Evolutionary conservation across 78 protist genomes (phyloP), one percentile per base, ranked within the genome.

Genomic region (Creolimax fragrantissima): DNA sequence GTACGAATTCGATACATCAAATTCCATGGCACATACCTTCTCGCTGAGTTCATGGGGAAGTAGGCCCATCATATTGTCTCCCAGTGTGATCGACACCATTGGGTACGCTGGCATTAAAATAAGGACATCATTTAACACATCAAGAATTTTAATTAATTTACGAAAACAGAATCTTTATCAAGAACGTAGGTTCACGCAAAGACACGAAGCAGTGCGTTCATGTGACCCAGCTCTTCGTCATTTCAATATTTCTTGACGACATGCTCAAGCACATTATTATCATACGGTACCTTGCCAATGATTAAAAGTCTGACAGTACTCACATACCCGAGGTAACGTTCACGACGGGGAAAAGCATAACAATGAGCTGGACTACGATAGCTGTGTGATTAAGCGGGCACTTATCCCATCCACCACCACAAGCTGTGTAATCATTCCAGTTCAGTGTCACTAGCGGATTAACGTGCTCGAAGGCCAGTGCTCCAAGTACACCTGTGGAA

Each of bases 361-460:
- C 90, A 6, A 88, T 32, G 37, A 88, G 85, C 7, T 88, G 90
- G 7, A 88, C 7, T 43, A 11, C 11, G 5, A 24, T n/a, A 35
- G 90, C 90, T 2, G 43, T 5, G 67, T 0, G 5, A 74, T 32
- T 45, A 41, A 43, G 85, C 36, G 90, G 90, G 67, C 90, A 88
- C 0, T n/a, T 36, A 17, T 88, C 90, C 90, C 90, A 88, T 24
- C 90, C 90, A 32, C 7, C 44, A 41, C 90, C 90, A 32, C 90
- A 88, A 36, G 90, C 90, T 32, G 90, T 88, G 90, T 88, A 88
- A 35, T 45, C 90, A 36, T 7, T n/a, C 90, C 90, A 88, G 90
- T 88, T n/a, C 67, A 88, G 67, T n/a, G 90, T 88, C 47, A 88
- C 90, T 74, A 88, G 67, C 5, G 11, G 85, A n/a, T 32, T 88